A percentile compares a stretch with the other conserved stretches of the same genome.
These are phyloP conservation scores for barrel medic (Medicago truncatula) DNA, from an alignment of 306 rosid species.

Conservation along the genomic window MtrunA17r5.0-ANR NC_053045.1:48562001-48562500, in stretches of 20 bases:
- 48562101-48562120: constrained; percentile 16
- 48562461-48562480: not conserved
- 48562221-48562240: constrained; percentile 96
- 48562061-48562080: not conserved
- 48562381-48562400: not conserved
- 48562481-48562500: not conserved
- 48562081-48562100: constrained; percentile 1
- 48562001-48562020: not conserved
- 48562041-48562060: not conserved
- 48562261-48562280: constrained; percentile 78
- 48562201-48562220: constrained; percentile 50
- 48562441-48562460: not conserved
- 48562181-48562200: not conserved
- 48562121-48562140: not conserved
- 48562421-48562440: constrained; percentile 14
- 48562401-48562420: not conserved
- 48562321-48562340: constrained; percentile 84
- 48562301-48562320: constrained; percentile 92
- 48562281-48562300: constrained; percentile 84
- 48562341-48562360: constrained; percentile 85
- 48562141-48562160: not conserved
- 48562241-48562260: constrained; percentile 81
- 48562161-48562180: constrained; percentile 8
- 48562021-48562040: constrained; percentile 13
- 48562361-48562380: constrained; percentile 54